Evolutionary conservation across 129 eudicot species (phyloP).

Genomic region (Daucus carota): DNA sequence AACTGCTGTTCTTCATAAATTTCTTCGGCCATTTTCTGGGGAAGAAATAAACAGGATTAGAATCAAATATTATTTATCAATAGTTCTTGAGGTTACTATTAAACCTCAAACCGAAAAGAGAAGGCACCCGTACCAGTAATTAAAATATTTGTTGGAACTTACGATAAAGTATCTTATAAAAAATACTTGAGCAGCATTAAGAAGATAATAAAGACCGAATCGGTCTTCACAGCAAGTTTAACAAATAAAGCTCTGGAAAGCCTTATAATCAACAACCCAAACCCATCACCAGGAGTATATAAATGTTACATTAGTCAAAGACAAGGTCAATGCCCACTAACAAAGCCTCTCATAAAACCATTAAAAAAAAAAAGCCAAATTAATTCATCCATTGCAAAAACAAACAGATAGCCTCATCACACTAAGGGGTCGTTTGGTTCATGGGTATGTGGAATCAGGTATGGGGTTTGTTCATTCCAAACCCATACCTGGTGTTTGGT

Average conservation of each 20-base stretch:
- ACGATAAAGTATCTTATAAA: background rate
- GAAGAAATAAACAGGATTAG: background rate
- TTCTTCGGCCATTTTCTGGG: conserved; percentile 1
- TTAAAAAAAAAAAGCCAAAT: background rate
- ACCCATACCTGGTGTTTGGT: too few species aligned
- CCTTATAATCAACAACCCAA: background rate
- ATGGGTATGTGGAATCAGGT: too few species aligned
- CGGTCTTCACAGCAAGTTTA: background rate
- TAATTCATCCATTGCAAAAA: too few species aligned
- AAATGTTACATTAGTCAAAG: background rate
- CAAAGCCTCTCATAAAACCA: background rate
- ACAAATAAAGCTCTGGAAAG: background rate
- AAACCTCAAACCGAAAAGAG: background rate
- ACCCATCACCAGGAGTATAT: background rate
- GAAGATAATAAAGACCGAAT: background rate
- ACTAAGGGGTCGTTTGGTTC: too few species aligned
- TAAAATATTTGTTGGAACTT: background rate
- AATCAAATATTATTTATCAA: background rate
- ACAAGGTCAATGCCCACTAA: background rate
- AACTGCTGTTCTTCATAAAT: background rate
- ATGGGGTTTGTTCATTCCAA: too few species aligned
- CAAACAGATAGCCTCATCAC: too few species aligned
- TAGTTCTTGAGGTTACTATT: background rate
- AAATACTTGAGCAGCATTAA: background rate
- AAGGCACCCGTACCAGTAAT: too few species aligned